A percentile compares a stretch with the other conserved stretches of the same genome.
These are phyloP conservation scores for Polyplosphaeria fusca DNA, from an alignment of 495 filamentous ascomycete species.

Conservation along the genomic window DNA sequence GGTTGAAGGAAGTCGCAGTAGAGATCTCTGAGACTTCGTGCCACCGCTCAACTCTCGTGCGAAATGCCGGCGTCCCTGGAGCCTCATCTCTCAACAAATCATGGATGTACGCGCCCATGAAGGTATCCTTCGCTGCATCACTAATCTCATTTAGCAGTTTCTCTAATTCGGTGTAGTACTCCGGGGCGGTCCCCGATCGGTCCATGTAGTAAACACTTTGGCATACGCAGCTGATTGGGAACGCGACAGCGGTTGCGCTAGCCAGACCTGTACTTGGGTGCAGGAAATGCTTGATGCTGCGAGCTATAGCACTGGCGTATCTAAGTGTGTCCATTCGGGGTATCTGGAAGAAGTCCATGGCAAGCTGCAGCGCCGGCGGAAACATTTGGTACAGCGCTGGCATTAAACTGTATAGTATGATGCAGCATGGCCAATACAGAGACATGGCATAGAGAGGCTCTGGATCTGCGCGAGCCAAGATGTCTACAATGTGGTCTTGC, in stretches of 20 bases:
- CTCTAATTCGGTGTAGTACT: too few relatives aligned
- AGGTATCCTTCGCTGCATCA: too few relatives aligned
- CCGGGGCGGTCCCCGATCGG: too few relatives aligned
- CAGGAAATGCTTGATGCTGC: constrained; percentile 5
- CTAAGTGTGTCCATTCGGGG: constrained; percentile 2
- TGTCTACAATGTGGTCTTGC: background rate
- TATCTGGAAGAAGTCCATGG: background rate
- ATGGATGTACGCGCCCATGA: too few relatives aligned
- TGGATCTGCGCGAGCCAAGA: background rate
- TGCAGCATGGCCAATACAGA: constrained; percentile 15
- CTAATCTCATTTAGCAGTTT: too few relatives aligned
- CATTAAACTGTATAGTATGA: constrained; percentile 1
- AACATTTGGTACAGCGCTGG: background rate
- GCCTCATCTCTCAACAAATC: too few relatives aligned
- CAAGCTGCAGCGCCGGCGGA: background rate
- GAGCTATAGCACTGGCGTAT: constrained; percentile 3
- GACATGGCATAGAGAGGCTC: constrained; percentile 1
- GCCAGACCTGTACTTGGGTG: constrained; percentile 5
- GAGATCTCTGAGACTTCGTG: too few relatives aligned
- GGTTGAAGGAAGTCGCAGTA: too few relatives aligned
- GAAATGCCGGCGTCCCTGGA: too few relatives aligned
- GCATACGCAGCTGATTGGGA: background rate
- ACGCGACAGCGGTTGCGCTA: background rate
- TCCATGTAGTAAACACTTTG: background rate
- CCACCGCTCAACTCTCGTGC: too few relatives aligned